Evolutionary conservation across 2,329 filamentous ascomycete species (phyloP), one percentile per base, ranked within the genome.

Genomic region (Stenocarpella maydis): DNA sequence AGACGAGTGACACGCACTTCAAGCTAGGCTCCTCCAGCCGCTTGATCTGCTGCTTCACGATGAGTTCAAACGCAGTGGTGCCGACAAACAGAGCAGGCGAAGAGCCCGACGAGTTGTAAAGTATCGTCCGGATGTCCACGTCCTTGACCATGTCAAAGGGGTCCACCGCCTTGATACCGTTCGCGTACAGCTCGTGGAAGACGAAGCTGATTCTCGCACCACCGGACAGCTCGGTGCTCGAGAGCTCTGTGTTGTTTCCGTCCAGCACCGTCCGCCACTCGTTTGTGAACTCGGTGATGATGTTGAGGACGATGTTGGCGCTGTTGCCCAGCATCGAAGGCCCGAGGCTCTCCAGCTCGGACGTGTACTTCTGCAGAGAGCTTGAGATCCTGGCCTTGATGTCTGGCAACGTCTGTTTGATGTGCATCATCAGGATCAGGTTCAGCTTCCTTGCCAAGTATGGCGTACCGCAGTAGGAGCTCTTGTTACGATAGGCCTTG

Each of bases 361-460:
- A 82, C 4, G 88, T 86, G 81, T 99, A 99, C 80, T 99, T 99
- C 78, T 95, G 91, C 71, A 99, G 85, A 17, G 95, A 98, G 74
- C 93, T 92, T n/a, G 92, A 89, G 75, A 99, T 99, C 73, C 97
- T 92, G 17, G 93, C 94, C 84, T 99, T 99, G 86, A 99, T 99
- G 78, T 99, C 96, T 49, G 96, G 96, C 17, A 99, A 88, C 1
- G 96, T 99, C 84, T 99, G 95, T 84, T 99, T 99, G 86, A 99
- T 99, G 85, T 99, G 96, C 96, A 99, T 99, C 95, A 99, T 98
- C 75, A 99, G 88, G 78, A 99, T 98, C 77, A 99, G 86, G 82
- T 99, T 99, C 71, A 99, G 89, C 83, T 99, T 99, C 75, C 95
- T 91, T 4, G 96, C 96, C 71, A 99, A 86, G 78, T 99, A 99